Conservation (phyloP, 1,139 yeast genomes). For the Kodamaea derodonti region DNA sequence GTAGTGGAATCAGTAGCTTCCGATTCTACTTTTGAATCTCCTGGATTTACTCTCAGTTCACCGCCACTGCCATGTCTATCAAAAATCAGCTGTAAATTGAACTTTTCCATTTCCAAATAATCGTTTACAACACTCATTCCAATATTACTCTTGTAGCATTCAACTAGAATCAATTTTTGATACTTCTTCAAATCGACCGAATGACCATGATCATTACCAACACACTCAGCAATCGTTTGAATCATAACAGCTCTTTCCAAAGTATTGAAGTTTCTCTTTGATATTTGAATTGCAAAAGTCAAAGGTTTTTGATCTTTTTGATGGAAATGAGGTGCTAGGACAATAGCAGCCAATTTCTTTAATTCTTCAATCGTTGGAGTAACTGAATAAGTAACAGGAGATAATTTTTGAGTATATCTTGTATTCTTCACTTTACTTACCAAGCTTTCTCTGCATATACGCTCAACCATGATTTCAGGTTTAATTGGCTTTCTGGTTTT, state of each 20-base stretch:
- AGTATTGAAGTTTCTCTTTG: slow-evolving; percentile 73
- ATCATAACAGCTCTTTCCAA: slow-evolving; percentile 69
- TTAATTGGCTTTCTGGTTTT: slow-evolving; percentile 74
- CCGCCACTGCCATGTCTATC: slow-evolving; percentile 47
- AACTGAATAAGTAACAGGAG: slow-evolving; percentile 77
- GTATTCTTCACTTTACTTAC: slow-evolving; percentile 53
- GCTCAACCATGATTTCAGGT: slow-evolving; percentile 67
- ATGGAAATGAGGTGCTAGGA: slow-evolving; percentile 70
- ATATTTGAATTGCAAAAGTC: slow-evolving; percentile 79
- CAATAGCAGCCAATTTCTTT: slow-evolving; percentile 49
- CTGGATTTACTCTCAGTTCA: no score
- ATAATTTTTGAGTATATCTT: slow-evolving; percentile 70
- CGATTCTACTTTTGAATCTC: no score
- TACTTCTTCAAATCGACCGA: slow-evolving; percentile 76
- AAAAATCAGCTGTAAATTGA: slow-evolving; percentile 61
- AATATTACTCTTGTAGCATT: slow-evolving; percentile 78
- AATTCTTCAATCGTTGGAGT: slow-evolving; percentile 71
- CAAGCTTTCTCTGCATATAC: slow-evolving; percentile 58
- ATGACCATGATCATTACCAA: slow-evolving; percentile 70
- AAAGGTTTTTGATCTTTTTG: slow-evolving; percentile 43
- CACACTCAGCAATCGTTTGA: slow-evolving; percentile 63
- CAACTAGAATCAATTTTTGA: slow-evolving; percentile 77
- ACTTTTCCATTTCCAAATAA: slow-evolving; percentile 53
- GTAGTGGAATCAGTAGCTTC: no score
- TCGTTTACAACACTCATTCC: slow-evolving; percentile 78